Evolutionary conservation across 768 basidiomycete species (phyloP), one percentile per base, ranked within the genome.

Genomic region (Psilocybe cyanescens): DNA sequence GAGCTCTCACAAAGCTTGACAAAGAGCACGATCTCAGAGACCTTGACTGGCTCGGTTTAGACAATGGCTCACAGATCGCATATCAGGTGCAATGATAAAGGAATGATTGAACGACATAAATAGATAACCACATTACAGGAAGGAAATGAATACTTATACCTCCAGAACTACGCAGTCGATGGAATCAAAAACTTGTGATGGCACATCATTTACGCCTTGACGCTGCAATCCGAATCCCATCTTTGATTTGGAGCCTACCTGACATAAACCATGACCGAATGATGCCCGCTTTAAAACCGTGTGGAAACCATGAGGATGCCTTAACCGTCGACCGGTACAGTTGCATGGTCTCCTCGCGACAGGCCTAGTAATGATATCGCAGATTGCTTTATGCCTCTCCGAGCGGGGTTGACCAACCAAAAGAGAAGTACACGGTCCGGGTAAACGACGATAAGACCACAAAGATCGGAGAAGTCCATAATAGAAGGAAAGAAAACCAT

Each of bases 41-140:
- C 55, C 70, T 93, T 45, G 84, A 80, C 60, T 92, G 90, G 90
- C 83, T 88, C 69, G 91, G 92, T 5, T 69, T 94, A 39, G 89
- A 92, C 59, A 80, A 83, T 7, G 82, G 75, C 29, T 76, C 80
- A 50, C 71, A 71, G 58, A 71, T 83, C 51, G 35, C 81, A 58
- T 83, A 77, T 66, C 67, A 70, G 65, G 55, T 65, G 60, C 55
- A 58, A 58, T 57, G 65, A 57, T 61, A 56, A 19, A 30, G 50
- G 50, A 7, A 30, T 14, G n/a, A 24, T 48, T 29, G 30, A 5
- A 35, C 19, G 35, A 37, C 5, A 11, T 31, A 6, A 16, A 44
- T 49, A 48, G 41, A 55, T 33, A 54, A 54, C 24, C n/a, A 41
- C 45, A 14, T 39, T 30, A 60, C 58, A 50, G 28, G 9, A 50